Evolutionary conservation across 2,329 filamentous ascomycete genomes (phyloP), one percentile per base, ranked within the genome.

Genomic region (Aspergillus oerlinghausenensis): DNA sequence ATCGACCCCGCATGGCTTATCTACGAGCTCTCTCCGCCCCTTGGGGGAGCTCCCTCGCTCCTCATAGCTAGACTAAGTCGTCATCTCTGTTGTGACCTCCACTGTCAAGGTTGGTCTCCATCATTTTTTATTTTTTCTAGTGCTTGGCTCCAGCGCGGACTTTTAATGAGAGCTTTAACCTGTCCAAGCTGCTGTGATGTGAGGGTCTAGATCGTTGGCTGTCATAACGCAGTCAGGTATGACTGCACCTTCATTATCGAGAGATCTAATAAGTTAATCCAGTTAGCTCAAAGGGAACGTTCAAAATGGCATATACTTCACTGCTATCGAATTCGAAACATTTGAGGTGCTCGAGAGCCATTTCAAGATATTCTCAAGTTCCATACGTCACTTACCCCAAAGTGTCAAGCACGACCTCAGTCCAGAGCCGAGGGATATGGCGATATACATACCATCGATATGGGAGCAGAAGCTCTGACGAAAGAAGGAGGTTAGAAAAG

Each of bases 391-490:
- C 10, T 17, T 5, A 7, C 9, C 21, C 9, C 43, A 11, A 14
- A 25, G 43, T 23, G 19, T 14, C 21, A 23, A n/a, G 21, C 5
- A 23, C 14, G 7, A 47, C 38, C 14, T 49, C 58, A 51, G 42
- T 17, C 19, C 57, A 59, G 47, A 50, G 7, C 29, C 62, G 59
- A 43, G 29, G 21, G 17, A 17, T 62, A 51, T 62, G 57, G 55
- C 45, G 52, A 21, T 51, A 21, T 23, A 28, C 55, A 10, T 50
- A 49, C 51, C 51, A 54, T 23, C 52, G 25, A 50, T 26, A 57
- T 9, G 47, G 21, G 3, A 35, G 19, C 26, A 45, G 29, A 10
- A 51, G 52, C 21, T 43, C 50, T 4, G 25, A 52, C 25, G 10
- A 50, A n/a, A 43, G 23, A 32, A 54, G 35, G 6, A 51, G 52